Conservation (phyloP, 2,329 filamentous ascomycete species). For the Elsinoe perseae region DNA sequence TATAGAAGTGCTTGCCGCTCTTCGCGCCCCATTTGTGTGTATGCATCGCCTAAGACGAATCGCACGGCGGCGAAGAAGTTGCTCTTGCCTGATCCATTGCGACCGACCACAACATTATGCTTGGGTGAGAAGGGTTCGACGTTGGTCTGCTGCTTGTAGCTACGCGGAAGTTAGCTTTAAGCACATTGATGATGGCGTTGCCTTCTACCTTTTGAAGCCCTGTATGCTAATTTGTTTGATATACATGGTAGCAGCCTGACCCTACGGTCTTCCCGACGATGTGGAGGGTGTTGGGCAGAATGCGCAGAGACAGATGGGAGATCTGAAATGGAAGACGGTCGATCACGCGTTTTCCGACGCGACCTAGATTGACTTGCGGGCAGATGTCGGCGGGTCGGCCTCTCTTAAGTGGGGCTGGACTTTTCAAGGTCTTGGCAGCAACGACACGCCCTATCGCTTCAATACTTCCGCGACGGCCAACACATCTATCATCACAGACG, state of each 20-base stretch:
- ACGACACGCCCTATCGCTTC: background rate
- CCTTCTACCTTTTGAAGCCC: conserved; percentile 90
- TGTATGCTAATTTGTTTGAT: conserved; percentile 99
- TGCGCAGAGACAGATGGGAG: background rate
- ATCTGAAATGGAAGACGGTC: background rate
- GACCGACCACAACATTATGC: conserved; percentile 96
- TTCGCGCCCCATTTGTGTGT: conserved; percentile 90
- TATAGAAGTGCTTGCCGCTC: conserved; percentile 94
- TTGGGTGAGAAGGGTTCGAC: conserved; percentile 97
- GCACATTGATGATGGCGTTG: background rate
- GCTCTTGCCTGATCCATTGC: conserved; percentile 98
- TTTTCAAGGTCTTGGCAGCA: background rate
- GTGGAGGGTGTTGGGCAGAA: background rate
- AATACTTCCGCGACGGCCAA: background rate
- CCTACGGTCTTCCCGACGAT: background rate
- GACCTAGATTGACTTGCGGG: conserved; percentile 1
- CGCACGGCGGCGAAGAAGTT: conserved; percentile 99
- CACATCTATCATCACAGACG: background rate
- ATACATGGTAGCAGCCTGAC: conserved; percentile 57
- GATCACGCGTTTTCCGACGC: background rate
- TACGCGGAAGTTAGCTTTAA: conserved; percentile 34
- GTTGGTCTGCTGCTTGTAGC: conserved; percentile 99
- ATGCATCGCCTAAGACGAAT: conserved; percentile 96
- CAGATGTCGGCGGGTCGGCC: background rate
- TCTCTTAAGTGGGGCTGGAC: background rate